phyloP scores from a whole-genome alignment of 306 rosid genomes.

The Gynostemma pentaphyllum region DNA sequence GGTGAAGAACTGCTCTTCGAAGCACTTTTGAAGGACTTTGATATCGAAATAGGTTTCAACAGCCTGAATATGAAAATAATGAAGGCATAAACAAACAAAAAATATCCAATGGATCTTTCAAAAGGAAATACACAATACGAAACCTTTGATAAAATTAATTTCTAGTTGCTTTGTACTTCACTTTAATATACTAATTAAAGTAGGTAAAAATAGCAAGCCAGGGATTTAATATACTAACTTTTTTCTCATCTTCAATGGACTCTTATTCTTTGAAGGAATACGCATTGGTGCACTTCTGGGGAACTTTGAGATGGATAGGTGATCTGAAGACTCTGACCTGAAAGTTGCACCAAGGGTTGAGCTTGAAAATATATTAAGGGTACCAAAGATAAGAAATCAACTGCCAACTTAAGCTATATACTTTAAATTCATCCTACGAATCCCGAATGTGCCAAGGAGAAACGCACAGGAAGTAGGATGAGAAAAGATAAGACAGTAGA shows the following conservation, averaged over 20 bases:
- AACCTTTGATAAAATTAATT: background rate
- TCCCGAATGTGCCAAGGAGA: background rate
- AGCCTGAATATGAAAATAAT: conserved; percentile 37
- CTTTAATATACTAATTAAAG: background rate
- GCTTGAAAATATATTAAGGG: conserved; percentile 14
- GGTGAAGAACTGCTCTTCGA: conserved; percentile 33
- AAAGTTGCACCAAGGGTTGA: background rate
- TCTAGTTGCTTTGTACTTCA: background rate
- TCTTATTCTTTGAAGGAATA: conserved; percentile 26
- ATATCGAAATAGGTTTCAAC: conserved; percentile 37
- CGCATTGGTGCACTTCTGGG: conserved; percentile 31
- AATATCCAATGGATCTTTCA: background rate
- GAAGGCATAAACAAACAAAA: background rate
- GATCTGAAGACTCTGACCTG: conserved; percentile 37
- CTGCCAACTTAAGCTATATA: background rate
- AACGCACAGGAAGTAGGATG: background rate
- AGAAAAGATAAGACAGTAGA: background rate
- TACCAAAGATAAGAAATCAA: background rate
- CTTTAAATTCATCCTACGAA: background rate
- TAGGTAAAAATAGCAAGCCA: conserved; percentile 9
- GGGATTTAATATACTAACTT: conserved; percentile 35
- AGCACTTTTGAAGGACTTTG: conserved; percentile 40
- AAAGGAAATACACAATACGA: background rate
- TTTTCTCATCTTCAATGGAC: conserved; percentile 36
- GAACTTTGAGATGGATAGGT: conserved; percentile 29